Evolutionary conservation across 805 yeast genomes (phyloP).

Genomic region (Geotrichum ghanense): DNA sequence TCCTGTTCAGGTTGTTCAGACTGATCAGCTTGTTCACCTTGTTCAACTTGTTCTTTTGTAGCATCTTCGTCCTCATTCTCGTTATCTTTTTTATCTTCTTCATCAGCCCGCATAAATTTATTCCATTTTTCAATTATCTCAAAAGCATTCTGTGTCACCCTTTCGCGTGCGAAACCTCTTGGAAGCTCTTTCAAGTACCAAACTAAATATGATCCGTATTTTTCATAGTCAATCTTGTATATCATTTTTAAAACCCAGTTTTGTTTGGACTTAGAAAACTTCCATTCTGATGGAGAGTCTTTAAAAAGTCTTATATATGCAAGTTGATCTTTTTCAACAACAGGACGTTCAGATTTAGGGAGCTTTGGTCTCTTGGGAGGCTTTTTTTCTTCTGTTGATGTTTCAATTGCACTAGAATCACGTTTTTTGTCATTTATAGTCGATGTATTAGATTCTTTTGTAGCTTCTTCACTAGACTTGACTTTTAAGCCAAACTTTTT

Average conservation of each 20-base stretch:
- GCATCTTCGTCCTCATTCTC: conserved; percentile 6
- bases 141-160: conserved; percentile 41
- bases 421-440: conserved; percentile 26
- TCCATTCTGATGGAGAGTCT: conserved; percentile 55
- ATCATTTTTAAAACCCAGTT: conserved; percentile 70
- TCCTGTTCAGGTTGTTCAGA: not conserved
- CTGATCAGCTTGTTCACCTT: conserved; percentile 3
- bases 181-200: conserved; percentile 42
- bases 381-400: conserved; percentile 30
- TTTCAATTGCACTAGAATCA: conserved; percentile 14
- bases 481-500: conserved; percentile 62
- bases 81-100: conserved; percentile 7
- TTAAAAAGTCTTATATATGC: conserved; percentile 49
- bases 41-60: conserved; percentile 1
- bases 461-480: too few relatives aligned
- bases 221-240: conserved; percentile 33
- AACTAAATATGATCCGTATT: conserved; percentile 40
- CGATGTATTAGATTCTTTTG: conserved; percentile 21
- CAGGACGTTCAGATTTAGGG: conserved; percentile 41
- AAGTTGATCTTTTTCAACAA: conserved; percentile 70
- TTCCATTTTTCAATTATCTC: conserved; percentile 48
- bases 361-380: conserved; percentile 55
- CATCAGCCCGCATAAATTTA: conserved; percentile 27
- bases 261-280: conserved; percentile 77
- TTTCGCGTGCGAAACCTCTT: conserved; percentile 57